Conservation (phyloP, 768 basidiomycete species). For the Holtermannia corniformis region DNA sequence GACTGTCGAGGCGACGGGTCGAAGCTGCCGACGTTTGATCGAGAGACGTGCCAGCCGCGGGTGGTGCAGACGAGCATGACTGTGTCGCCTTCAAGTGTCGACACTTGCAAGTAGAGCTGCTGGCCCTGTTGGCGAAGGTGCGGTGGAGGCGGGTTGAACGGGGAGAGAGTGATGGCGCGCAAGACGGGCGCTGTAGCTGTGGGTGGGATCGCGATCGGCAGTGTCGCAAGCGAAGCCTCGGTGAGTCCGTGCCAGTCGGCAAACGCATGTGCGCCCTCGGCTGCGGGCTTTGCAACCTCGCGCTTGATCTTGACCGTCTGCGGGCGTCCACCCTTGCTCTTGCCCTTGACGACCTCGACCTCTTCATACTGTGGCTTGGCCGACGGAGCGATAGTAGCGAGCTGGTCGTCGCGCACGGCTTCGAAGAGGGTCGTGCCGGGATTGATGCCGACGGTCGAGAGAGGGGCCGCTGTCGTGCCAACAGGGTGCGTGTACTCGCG, state of each 20-base stretch:
- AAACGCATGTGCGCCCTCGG: conserved; percentile 23
- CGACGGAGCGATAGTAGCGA: conserved; percentile 9
- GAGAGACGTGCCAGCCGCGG: conserved; percentile 44
- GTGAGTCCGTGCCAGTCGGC: conserved; percentile 26
- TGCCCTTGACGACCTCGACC: conserved; percentile 29
- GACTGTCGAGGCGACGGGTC: conserved; percentile 42
- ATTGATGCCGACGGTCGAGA: conserved; percentile 29
- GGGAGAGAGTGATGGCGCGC: conserved; percentile 40
- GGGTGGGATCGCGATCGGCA: conserved; percentile 26
- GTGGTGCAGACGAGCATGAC: conserved; percentile 42
- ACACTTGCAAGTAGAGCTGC: conserved; percentile 43
- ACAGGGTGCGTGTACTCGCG: conserved; percentile 35
- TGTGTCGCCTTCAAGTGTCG: conserved; percentile 44
- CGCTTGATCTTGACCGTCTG: conserved; percentile 23
- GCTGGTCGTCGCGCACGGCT: conserved; percentile 39
- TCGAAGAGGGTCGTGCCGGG: conserved; percentile 39
- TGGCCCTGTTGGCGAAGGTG: conserved; percentile 44
- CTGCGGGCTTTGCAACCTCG: conserved; percentile 10
- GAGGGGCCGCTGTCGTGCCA: conserved; percentile 26
- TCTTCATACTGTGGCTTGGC: conserved; percentile 19
- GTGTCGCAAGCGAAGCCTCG: conserved; percentile 12
- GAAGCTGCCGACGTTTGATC: conserved; percentile 40
- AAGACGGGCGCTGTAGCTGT: conserved; percentile 30
- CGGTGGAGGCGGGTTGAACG: conserved; percentile 46
- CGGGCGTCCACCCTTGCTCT: conserved; percentile 37